Base-by-base conservation (phyloP, 257 asterid genomes). In the Jasminum sambac region DNA sequence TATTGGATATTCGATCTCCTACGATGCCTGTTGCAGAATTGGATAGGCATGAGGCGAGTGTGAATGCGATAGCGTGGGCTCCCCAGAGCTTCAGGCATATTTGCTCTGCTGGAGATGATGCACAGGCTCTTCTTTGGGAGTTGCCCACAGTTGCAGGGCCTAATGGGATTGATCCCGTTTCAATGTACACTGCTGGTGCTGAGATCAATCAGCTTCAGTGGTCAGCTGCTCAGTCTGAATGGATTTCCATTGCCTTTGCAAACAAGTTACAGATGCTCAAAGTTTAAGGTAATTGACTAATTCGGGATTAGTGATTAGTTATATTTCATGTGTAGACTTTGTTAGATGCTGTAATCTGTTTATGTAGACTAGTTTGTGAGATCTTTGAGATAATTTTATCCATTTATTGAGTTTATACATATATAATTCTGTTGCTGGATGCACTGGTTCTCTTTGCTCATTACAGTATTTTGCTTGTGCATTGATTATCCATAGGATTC, bases 141-240 rank as follows among this genome's bases (percentile, higher is more conserved):
- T 71, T 89, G 70, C 99, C 96, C 0, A 94, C 96, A 0, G 95
- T 94, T 52, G 95, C 98, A 2, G 96, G 98, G 3, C 98, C 96
- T 0, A 86, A 83, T 72, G 97, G 99, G 83, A 88, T 94, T 66
- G 96, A 91, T 75, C 99, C 99, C 3, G 74, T 84, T 86, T 81
- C 89, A 0, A 78, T 89, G 90, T 91, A 88, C 79, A 62, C 77
- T 6, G 87, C 91, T 0, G 88, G 81, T n/a, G 73, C 86, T 0
- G 99, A 91, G 86, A 81, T 94, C 74, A 94, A 91, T 71, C 96
- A 91, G 89, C 84, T 94, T 55, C 98, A 94, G 80, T 94, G 98
- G 98, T 89, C 98, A 1, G 87, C 84, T 0, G 86, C 93, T 0
- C 87, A 79, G 80, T 90, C 93, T 5, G 96, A 89, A 69, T 94